Conservation (phyloP, 78 protist genomes). For the Guillardia theta region DNA sequence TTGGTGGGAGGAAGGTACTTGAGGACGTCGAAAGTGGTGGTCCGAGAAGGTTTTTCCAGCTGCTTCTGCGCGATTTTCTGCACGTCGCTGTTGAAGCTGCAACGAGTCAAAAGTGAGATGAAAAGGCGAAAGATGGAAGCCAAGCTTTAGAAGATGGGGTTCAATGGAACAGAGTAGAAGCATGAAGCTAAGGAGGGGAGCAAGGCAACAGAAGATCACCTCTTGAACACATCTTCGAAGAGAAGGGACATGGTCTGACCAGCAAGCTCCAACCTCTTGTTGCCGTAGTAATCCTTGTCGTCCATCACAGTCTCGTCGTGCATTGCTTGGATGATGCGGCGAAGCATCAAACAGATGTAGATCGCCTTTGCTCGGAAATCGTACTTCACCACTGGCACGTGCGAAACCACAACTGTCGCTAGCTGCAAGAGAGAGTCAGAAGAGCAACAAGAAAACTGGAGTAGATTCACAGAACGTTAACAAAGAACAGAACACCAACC, state of each 20-base stretch:
- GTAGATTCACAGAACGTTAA: too few species aligned
- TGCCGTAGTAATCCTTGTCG: slow-evolving; percentile 96
- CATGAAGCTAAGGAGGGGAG: too few species aligned
- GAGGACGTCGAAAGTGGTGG: slow-evolving; percentile 61
- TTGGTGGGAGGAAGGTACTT: slow-evolving; percentile 40
- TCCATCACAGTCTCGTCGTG: slow-evolving; percentile 68
- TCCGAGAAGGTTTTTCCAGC: slow-evolving; percentile 54
- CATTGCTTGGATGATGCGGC: slow-evolving; percentile 80
- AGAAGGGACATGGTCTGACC: slow-evolving; percentile 55
- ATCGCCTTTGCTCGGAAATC: slow-evolving; percentile 80
- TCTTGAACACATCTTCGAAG: slow-evolving; percentile 96
- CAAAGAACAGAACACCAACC: too few species aligned
- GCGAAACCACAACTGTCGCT: neutral
- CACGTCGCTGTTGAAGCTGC: neutral
- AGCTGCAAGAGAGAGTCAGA: too few species aligned
- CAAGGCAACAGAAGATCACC: too few species aligned
- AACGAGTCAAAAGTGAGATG: neutral
- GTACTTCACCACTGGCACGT: neutral
- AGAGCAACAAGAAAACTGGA: too few species aligned
- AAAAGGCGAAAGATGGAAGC: neutral
- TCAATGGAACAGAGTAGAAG: too few species aligned
- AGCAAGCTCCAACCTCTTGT: slow-evolving; percentile 88
- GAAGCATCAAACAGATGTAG: slow-evolving; percentile 84
- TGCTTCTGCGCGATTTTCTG: slow-evolving; percentile 4
- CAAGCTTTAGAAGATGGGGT: neutral